Percentiles rank a stretch among this genome's conserved stretches.
These are phyloP conservation scores for Myotisia sp. DNA, from an alignment of 2,329 filamentous ascomycete genomes.

Conservation along the genomic window DNA sequence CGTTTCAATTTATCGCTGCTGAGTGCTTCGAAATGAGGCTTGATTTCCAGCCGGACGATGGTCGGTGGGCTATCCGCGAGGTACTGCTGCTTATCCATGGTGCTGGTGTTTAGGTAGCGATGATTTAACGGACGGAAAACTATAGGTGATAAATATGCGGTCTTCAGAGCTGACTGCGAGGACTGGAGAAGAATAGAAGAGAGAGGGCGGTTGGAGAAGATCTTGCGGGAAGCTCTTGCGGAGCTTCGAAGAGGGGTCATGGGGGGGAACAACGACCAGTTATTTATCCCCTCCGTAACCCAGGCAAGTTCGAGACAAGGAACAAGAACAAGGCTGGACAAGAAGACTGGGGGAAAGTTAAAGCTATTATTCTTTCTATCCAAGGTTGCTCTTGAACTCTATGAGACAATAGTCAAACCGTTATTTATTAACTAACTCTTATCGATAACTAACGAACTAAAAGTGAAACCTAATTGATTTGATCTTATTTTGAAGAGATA, in stretches of 20 bases:
- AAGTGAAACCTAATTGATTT: no score
- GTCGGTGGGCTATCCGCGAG: conserved; percentile 81
- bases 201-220: background rate
- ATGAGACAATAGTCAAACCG: background rate
- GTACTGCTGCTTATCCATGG: conserved; percentile 49
- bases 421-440: conserved; percentile 1
- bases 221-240: conserved; percentile 4
- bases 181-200: conserved; percentile 1
- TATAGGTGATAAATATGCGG: conserved; percentile 1
- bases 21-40: conserved; percentile 69
- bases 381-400: background rate
- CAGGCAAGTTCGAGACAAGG: no score
- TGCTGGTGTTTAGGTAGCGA: conserved; percentile 12
- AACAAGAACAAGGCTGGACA: no score
- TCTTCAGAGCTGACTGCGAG: background rate
- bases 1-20: conserved; percentile 53
- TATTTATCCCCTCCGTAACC: background rate
- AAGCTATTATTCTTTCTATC: no score
- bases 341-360: no score
- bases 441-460: conserved; percentile 2
- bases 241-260: conserved; percentile 14
- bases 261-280: background rate
- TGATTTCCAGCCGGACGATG: conserved; percentile 76
- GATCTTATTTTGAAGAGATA: no score
- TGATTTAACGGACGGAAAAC: conserved; percentile 5